Evolutionary conservation across 768 basidiomycete genomes (phyloP), one percentile per base, ranked within the genome.

Genomic region (Hericium alpestre): DNA sequence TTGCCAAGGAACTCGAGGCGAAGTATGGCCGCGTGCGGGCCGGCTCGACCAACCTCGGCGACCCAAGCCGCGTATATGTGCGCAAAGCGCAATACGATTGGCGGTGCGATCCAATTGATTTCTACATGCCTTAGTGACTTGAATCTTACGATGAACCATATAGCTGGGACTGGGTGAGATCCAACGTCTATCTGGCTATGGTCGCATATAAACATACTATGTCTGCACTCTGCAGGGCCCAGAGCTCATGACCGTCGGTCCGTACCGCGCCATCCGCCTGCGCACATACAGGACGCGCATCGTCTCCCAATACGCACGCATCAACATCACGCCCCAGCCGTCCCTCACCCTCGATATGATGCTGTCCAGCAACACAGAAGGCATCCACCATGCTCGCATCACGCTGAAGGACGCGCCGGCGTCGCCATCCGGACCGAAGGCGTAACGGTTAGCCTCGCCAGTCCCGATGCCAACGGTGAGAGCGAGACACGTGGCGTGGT

Each of bases 81-180:
- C 81, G 93, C 50, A 97, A 96, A 72, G 92, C 93, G 1, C 90
- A 93, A 65, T 96, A 93, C 74, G 87, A 90, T 81, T 93, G 67
- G 58, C 80, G 70, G 27, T 57, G n/a, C 32, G 7, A 23, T 23
- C 23, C 23, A 23, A 23, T 4, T 23, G 23, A 2, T 23, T 4
- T 23, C 23, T 23, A 4, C 23, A 23, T 23, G 23, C 23, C 23
- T 23, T 23, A 4, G 23, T 23, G 23, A 23, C 23, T 23, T 23
- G 23, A 23, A 23, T 23, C 23, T 23, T 23, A 23, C 4, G 23
- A 23, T 23, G 23, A 23, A 23, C 23, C 23, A 66, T 91, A 91
- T 65, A 88, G 89, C 18, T 92, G 90, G 91, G 91, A 93, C 65
- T 93, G 91, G 90, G 89, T 84, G 43, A 40, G 25, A 22, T 38